phyloP scores from a whole-genome alignment of 2,329 filamentous ascomycete species.

The Stemphylium vesicarium region DNA sequence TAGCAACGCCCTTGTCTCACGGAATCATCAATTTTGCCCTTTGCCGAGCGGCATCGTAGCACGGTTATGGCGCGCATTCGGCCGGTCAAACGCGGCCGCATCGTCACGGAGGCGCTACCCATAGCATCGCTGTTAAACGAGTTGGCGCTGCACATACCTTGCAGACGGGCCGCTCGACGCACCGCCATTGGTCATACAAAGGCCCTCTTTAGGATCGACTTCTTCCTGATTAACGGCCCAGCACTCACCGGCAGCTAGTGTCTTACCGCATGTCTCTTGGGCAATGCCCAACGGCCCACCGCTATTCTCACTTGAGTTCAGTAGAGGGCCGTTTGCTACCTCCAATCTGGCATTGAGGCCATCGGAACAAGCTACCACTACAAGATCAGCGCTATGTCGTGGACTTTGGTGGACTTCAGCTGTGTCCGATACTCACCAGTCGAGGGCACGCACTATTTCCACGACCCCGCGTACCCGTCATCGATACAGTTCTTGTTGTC shows the following conservation, averaged over 20 bases:
- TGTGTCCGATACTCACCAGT: conserved; percentile 38
- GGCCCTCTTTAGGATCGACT: conserved; percentile 7
- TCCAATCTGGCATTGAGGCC: conserved; percentile 2
- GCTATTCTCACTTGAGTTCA: conserved; percentile 13
- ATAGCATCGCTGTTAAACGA: conserved; percentile 10
- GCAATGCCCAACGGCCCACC: conserved; percentile 19
- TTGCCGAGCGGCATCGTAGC: conserved; percentile 11
- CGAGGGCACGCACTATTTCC: conserved; percentile 41
- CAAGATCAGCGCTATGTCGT: conserved; percentile 34
- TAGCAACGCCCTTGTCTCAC: conserved; percentile 3
- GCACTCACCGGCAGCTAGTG: conserved; percentile 18
- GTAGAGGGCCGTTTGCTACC: conserved; percentile 11
- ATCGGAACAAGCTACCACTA: background rate
- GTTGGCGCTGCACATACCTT: conserved; percentile 20
- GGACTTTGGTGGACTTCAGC: conserved; percentile 34
- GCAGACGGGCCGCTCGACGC: conserved; percentile 18
- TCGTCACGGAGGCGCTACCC: conserved; percentile 9
- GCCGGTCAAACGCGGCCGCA: conserved; percentile 17
- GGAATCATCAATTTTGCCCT: conserved; percentile 1
- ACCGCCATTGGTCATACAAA: conserved; percentile 16
- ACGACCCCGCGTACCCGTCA: conserved; percentile 35
- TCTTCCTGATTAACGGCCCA: conserved; percentile 21
- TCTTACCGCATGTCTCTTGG: conserved; percentile 22
- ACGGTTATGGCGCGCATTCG: conserved; percentile 1
- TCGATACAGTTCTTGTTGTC: conserved; percentile 40